Evolutionary conservation across 2,329 filamentous ascomycete species (phyloP).

Genomic region (Hypoxylon sp.): DNA sequence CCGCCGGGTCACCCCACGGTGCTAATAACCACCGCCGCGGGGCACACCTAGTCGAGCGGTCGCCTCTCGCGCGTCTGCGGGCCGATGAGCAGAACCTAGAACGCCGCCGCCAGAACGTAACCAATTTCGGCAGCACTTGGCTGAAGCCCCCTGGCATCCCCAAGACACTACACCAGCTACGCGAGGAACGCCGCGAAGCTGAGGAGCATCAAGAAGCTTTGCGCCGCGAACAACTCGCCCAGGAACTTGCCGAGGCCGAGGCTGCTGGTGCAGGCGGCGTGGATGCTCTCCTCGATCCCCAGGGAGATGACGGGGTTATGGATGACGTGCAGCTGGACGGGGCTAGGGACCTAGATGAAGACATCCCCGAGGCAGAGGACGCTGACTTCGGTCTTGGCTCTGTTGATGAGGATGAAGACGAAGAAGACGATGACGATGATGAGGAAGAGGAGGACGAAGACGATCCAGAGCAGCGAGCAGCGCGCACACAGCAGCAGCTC

Average conservation of each 20-base stretch:
- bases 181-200: slow-evolving; percentile 89
- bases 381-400: slow-evolving; percentile 66
- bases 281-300: slow-evolving; percentile 50
- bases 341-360: slow-evolving; percentile 76
- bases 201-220: slow-evolving; percentile 86
- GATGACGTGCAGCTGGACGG: slow-evolving; percentile 71
- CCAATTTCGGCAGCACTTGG: slow-evolving; percentile 91
- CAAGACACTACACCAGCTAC: slow-evolving; percentile 91
- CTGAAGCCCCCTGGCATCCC: slow-evolving; percentile 87
- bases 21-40: slow-evolving; percentile 42
- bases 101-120: slow-evolving; percentile 83
- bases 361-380: slow-evolving; percentile 78
- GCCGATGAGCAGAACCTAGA: slow-evolving; percentile 84
- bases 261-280: slow-evolving; percentile 57
- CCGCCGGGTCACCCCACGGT: slow-evolving; percentile 55
- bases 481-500: slow-evolving; percentile 62
- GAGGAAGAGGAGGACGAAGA: slow-evolving; percentile 59
- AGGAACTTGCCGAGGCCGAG: slow-evolving; percentile 81
- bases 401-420: slow-evolving; percentile 59
- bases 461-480: slow-evolving; percentile 51
- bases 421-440: slow-evolving; percentile 56
- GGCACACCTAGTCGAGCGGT: slow-evolving; percentile 66
- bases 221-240: slow-evolving; percentile 77
- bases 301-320: slow-evolving; percentile 62
- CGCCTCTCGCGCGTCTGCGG: slow-evolving; percentile 77